Evolutionary conservation across 1,139 yeast genomes (phyloP).

Genomic region (Zhuliangozyma parablackwelliae): DNA sequence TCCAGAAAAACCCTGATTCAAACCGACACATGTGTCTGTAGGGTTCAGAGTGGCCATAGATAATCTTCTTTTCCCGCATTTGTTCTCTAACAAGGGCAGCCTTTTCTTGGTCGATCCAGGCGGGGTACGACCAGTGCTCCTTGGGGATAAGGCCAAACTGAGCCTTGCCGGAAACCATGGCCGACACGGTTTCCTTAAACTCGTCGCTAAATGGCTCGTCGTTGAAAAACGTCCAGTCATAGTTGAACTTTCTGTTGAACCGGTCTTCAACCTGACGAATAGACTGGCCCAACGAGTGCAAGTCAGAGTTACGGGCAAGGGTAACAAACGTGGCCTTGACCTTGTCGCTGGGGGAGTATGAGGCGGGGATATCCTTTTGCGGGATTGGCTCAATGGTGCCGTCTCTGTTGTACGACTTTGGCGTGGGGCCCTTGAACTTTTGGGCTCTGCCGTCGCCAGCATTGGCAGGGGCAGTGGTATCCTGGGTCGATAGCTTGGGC

Average conservation of each 20-base stretch:
- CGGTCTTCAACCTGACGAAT: constrained; percentile 45
- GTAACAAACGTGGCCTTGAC: constrained; percentile 45
- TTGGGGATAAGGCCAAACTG: constrained; percentile 42
- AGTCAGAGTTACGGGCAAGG: constrained; percentile 41
- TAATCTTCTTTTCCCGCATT: constrained; percentile 48
- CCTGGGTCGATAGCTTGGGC: constrained; percentile 1
- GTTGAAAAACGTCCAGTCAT: constrained; percentile 47
- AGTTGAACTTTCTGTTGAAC: constrained; percentile 37
- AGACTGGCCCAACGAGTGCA: constrained; percentile 31
- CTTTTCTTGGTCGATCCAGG: constrained; percentile 53
- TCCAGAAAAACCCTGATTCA: constrained; percentile 86
- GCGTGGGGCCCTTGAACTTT: constrained; percentile 4
- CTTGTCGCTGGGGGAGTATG: constrained; percentile 18
- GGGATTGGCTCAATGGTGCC: constrained; percentile 3
- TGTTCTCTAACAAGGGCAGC: constrained; percentile 50
- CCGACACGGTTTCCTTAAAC: constrained; percentile 30
- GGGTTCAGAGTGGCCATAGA: constrained; percentile 58
- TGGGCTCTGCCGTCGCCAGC: not conserved
- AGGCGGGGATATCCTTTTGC: constrained; percentile 9
- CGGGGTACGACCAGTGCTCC: constrained; percentile 52
- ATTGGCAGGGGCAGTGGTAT: not conserved
- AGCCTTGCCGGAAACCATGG: constrained; percentile 37
- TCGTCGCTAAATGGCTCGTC: constrained; percentile 39
- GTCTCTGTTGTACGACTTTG: constrained; percentile 1
- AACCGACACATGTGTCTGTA: constrained; percentile 90